A percentile compares a stretch with the other conserved stretches of the same genome.
These are phyloP conservation scores for Cardamine resedifolia DNA, from an alignment of 345 rosid species.

Conservation along the genomic window DNA sequence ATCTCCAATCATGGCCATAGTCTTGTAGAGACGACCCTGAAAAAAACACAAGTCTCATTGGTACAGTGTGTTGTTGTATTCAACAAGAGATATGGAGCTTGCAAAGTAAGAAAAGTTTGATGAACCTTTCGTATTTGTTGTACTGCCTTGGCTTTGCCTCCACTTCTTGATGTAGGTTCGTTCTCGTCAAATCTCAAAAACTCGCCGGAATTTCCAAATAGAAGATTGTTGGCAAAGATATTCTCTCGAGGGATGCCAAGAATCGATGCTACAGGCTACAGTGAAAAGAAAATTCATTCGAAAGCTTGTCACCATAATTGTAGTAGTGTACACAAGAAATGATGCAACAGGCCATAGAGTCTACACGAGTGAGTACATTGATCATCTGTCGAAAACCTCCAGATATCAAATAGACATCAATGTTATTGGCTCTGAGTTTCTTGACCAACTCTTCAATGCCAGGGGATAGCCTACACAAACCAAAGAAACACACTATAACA, in stretches of 20 bases:
- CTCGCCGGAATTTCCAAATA: slow-evolving; percentile 73
- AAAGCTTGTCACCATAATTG: slow-evolving; percentile 10
- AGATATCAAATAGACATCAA: slow-evolving; percentile 73
- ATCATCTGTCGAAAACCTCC: slow-evolving; percentile 99
- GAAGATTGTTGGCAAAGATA: slow-evolving; percentile 83
- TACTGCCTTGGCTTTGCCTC: slow-evolving; percentile 94
- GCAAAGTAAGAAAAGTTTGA: neutral
- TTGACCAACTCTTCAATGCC: slow-evolving; percentile 76
- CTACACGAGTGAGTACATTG: slow-evolving; percentile 53
- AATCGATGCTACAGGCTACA: slow-evolving; percentile 84
- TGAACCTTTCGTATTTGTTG: slow-evolving; percentile 78
- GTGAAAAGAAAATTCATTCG: slow-evolving; percentile 1
- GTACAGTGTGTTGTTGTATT: slow-evolving; percentile 28
- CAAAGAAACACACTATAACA: slow-evolving; percentile 1
- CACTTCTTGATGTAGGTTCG: slow-evolving; percentile 94
- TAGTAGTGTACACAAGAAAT: slow-evolving; percentile 5
- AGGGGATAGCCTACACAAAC: slow-evolving; percentile 65
- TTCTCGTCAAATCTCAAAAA: slow-evolving; percentile 74
- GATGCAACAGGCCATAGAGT: slow-evolving; percentile 10
- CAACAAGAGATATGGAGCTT: slow-evolving; percentile 8
- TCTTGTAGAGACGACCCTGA: slow-evolving; percentile 72
- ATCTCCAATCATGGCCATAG: slow-evolving; percentile 92
- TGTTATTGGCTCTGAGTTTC: slow-evolving; percentile 69
- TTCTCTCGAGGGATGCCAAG: slow-evolving; percentile 79
- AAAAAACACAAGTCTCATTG: slow-evolving; percentile 7